These are phyloP conservation scores for Atkinsonella texensis DNA, from an alignment of 2,329 filamentous ascomycete species.

Conservation along the genomic window DNA sequence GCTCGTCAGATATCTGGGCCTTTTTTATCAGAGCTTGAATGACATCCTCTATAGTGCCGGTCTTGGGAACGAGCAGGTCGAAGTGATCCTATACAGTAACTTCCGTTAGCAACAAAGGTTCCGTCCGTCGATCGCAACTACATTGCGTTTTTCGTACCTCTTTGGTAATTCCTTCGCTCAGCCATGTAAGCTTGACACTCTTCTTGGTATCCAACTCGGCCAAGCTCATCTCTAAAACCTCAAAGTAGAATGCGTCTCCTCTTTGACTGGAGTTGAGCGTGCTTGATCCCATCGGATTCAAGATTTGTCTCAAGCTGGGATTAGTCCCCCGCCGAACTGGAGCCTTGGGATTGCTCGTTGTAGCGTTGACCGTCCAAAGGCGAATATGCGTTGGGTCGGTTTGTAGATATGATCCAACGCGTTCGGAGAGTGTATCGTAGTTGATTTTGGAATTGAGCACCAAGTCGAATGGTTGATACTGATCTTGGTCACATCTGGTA, in stretches of 20 bases:
- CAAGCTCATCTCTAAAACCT: conserved; percentile 87
- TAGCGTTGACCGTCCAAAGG: conserved; percentile 75
- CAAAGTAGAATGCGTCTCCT: conserved; percentile 75
- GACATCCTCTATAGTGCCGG: conserved; percentile 67
- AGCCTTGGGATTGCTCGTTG: conserved; percentile 64
- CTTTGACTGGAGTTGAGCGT: conserved; percentile 61
- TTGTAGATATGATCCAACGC: conserved; percentile 65
- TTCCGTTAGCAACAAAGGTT: background rate
- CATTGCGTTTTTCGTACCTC: conserved; percentile 42
- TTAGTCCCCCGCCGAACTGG: conserved; percentile 61
- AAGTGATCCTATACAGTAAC: conserved; percentile 46
- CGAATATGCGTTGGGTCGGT: conserved; percentile 79
- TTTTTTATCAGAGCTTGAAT: conserved; percentile 69
- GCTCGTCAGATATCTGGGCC: conserved; percentile 63
- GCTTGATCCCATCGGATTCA: conserved; percentile 56
- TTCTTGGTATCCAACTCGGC: conserved; percentile 92
- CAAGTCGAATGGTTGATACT: conserved; percentile 59
- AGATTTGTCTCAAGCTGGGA: conserved; percentile 65
- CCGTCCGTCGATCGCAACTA: background rate
- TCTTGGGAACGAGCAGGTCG: conserved; percentile 81
- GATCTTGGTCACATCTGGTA: conserved; percentile 38
- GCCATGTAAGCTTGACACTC: conserved; percentile 66
- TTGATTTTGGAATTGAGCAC: conserved; percentile 77
- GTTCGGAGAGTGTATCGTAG: conserved; percentile 77
- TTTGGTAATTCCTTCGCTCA: conserved; percentile 84